Evolutionary conservation across 257 asterid genomes (phyloP), one percentile per base, ranked within the genome.

Genomic region (Solanum ossicruentum): DNA sequence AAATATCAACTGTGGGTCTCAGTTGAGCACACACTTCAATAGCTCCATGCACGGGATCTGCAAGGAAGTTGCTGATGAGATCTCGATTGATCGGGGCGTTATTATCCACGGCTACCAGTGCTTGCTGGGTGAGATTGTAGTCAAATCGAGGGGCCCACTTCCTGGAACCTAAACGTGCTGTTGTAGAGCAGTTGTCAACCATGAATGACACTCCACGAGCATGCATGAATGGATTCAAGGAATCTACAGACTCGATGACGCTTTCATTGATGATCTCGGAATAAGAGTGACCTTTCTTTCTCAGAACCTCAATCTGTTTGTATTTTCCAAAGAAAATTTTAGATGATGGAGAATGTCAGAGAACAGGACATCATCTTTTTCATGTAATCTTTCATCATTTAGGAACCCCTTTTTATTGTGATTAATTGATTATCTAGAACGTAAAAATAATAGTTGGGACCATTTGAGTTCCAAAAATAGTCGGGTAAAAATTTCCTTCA

Each of bases 101-200:
- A 32, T 87, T 90, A 85, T 96, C 98, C 49, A 94, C 98, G 0
- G 97, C 92, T 57, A 94, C 98, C 54, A 96, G 89, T 6, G 99
- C 98, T 89, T 96, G 98, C 87, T 96, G 99, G 21, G 98, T 96
- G 60, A 96, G 92, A 83, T 92, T 86, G 89, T 94, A 96, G 56
- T 96, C 99, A 12, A 96, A 96, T 58, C 98, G 87, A 7, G 98
- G 98, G 6, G 99, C 98, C 98, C 99, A 96, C 86, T 96, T 96
- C 90, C 98, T 93, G 6, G 99, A 93, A 41, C 99, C 99, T 86
- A 94, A 73, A 3, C 98, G 89, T 13, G 98, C 99, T 13, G 99
- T 96, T 16, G 99, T 96, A 47, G 99, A 96, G 84, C 99, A 96
- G 87, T 96, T 96, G 87, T 96, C 99, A 2, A 96, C 99, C 99